phyloP scores from a whole-genome alignment of 1,284 basidiomycete species.

The Marasmius sp. region DNA sequence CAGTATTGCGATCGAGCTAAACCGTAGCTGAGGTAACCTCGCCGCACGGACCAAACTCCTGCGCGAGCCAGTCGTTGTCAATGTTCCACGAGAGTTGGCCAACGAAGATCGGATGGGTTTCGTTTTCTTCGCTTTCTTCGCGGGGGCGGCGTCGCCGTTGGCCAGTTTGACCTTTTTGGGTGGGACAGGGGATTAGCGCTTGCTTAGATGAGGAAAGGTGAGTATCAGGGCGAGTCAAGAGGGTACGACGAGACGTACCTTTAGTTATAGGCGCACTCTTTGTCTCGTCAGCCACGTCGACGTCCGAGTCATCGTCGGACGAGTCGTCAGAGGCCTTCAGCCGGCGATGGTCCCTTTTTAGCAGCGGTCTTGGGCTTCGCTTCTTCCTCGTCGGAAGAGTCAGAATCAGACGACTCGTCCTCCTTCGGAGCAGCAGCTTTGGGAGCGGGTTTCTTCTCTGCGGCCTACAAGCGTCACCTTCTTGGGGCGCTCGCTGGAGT shows the following conservation, averaged over 20 bases:
- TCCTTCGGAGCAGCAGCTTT: slow-evolving; percentile 21
- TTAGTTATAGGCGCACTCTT: slow-evolving; percentile 34
- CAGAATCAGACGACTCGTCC: slow-evolving; percentile 26
- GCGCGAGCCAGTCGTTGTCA: slow-evolving; percentile 93
- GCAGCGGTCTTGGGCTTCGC: slow-evolving; percentile 13
- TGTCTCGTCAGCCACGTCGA: slow-evolving; percentile 49
- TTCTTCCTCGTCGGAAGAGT: slow-evolving; percentile 30
- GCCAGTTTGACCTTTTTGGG: slow-evolving; percentile 84
- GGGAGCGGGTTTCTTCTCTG: not conserved
- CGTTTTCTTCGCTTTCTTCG: slow-evolving; percentile 44
- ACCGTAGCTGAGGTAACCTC: slow-evolving; percentile 88
- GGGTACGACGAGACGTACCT: slow-evolving; percentile 30
- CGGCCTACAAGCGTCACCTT: too few species aligned
- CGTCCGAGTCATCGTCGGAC: slow-evolving; percentile 48
- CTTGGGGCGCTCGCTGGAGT: too few species aligned
- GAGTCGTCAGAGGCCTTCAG: slow-evolving; percentile 7
- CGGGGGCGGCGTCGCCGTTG: slow-evolving; percentile 52
- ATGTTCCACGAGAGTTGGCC: slow-evolving; percentile 96
- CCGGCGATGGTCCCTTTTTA: not conserved
- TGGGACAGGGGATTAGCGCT: slow-evolving; percentile 84
- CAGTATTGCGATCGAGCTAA: slow-evolving; percentile 87
- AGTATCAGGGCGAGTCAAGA: slow-evolving; percentile 4
- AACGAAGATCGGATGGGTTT: slow-evolving; percentile 84
- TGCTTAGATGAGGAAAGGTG: slow-evolving; percentile 41
- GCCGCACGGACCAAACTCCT: slow-evolving; percentile 89